Base-by-base conservation (phyloP, 352 stramenopile species). In the Phytophthora fragariae region DNA sequence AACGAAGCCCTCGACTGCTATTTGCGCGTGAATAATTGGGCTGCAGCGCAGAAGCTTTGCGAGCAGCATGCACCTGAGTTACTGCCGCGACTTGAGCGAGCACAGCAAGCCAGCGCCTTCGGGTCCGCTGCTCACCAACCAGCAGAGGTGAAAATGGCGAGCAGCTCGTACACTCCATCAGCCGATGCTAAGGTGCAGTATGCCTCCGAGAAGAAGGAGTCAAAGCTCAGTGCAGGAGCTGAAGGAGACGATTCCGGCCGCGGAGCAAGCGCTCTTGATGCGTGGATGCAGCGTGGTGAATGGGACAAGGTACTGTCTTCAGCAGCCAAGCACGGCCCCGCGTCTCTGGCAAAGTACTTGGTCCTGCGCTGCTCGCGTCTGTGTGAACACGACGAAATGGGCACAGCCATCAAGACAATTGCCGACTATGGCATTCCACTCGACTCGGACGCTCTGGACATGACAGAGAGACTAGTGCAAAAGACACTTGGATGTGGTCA, bases 251-350 rank as follows among this genome's bases (percentile, higher is more conserved):
- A 82, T 59, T 69, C 70, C 60, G 53, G 72, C 61, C 72, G 82
- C 57, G 73, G 82, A 70, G 79, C 83, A 17, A 86, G 65, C 58
- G 95, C 93, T 5, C 73, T 99, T 35, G 92, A 98, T 58, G 86
- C 97, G 31, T 96, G 97, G 77, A 97, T 97, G 72, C 91, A 98
- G 70, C 89, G 92, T 29, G 92, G 92, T 19, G 92, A 98, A 73
- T 99, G 96, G 95, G 93, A 98, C 73, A 93, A 95, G 61, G 89
- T 98, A 47, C 89, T 98, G 10, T 94, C 88, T 33, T 93, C 88
- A 3, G 89, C 89, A 35, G 84, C 86, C 14, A 95, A 96, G 63
- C 88, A 96, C 44, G 86, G 88, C 17, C 62, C 79, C 39, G 83
- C 85, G 52, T 88, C 90, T 33, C 80, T 97, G 17, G 77, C 86